A percentile compares a stretch with the other conserved stretches of the same genome.
These are phyloP conservation scores for Teratosphaeria pseudoeucalypti DNA, from an alignment of 2,329 filamentous ascomycete genomes.

Conservation along the genomic window DNA sequence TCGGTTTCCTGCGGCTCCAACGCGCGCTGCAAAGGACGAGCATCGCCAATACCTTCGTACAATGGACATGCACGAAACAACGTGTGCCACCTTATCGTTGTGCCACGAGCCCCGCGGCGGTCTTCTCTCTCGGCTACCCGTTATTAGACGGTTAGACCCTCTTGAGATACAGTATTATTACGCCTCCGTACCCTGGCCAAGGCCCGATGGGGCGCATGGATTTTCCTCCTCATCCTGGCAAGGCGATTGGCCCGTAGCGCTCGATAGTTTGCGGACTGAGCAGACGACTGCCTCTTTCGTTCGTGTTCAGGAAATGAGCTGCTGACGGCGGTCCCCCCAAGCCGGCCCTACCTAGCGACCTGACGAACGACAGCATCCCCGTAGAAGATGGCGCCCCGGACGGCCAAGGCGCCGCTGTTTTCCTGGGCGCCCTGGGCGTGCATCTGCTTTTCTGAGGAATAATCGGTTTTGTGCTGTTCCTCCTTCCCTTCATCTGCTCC, in stretches of 20 bases:
- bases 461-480: not conserved
- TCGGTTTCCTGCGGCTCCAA: not conserved
- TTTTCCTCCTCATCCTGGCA: not conserved
- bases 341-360: not conserved
- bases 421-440: not conserved
- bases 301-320: not conserved
- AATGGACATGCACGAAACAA: not conserved
- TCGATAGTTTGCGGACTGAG: not conserved
- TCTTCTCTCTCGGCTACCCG: not conserved
- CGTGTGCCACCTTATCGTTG: not conserved
- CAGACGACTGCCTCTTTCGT: not conserved
- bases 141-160: not conserved
- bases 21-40: not conserved
- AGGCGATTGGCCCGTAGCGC: not conserved
- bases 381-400: not conserved
- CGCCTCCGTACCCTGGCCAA: not conserved
- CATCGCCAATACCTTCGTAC: not conserved
- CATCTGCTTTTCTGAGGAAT: not conserved
- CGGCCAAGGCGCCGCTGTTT: not conserved
- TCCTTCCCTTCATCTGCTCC: not conserved
- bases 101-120: not conserved
- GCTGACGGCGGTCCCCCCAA: not conserved
- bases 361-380: not conserved
- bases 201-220: not conserved
- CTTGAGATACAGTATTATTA: not conserved